These are phyloP conservation scores for Effrenium voratum DNA, from an alignment of 73 alveolate species.

Conservation along the genomic window DNA sequence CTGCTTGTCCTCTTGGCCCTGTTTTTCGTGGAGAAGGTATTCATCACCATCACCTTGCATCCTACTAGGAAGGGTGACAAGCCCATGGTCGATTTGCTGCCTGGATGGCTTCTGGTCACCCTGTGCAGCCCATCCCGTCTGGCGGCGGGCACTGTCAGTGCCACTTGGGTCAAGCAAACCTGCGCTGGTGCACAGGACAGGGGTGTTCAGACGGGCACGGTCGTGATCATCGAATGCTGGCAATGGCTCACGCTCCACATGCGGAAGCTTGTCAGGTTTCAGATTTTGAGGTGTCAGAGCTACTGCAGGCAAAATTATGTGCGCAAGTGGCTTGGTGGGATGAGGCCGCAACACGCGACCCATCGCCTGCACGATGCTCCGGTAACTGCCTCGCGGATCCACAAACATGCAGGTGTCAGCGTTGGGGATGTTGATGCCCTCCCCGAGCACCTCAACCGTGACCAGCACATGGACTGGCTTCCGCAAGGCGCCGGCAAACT, in stretches of 20 bases:
- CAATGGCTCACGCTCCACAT: not conserved
- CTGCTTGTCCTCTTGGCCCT: too few species aligned
- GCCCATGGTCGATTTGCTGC: too few species aligned
- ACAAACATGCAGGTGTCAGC: conserved; percentile 90
- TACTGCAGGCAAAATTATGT: conserved; percentile 34
- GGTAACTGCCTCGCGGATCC: conserved; percentile 76
- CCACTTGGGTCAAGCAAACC: not conserved
- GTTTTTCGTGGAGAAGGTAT: too few species aligned
- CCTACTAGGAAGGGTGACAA: too few species aligned
- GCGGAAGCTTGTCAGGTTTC: not conserved
- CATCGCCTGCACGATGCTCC: conserved; percentile 76
- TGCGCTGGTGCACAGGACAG: not conserved
- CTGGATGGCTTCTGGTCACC: not conserved
- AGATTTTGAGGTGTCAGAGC: not conserved
- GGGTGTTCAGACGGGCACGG: not conserved
- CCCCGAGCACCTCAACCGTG: conserved; percentile 80
- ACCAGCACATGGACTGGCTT: conserved; percentile 49
- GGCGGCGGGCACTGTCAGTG: not conserved
- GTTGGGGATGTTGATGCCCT: conserved; percentile 83
- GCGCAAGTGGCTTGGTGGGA: conserved; percentile 29
- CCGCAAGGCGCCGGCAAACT: conserved; percentile 28
- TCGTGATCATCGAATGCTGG: not conserved
- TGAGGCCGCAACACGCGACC: conserved; percentile 74
- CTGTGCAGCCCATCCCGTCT: not conserved
- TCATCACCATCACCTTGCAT: too few species aligned